These are phyloP conservation scores for Capsicum chinense DNA, from an alignment of 257 asterid genomes.

Conservation along the genomic window DNA sequence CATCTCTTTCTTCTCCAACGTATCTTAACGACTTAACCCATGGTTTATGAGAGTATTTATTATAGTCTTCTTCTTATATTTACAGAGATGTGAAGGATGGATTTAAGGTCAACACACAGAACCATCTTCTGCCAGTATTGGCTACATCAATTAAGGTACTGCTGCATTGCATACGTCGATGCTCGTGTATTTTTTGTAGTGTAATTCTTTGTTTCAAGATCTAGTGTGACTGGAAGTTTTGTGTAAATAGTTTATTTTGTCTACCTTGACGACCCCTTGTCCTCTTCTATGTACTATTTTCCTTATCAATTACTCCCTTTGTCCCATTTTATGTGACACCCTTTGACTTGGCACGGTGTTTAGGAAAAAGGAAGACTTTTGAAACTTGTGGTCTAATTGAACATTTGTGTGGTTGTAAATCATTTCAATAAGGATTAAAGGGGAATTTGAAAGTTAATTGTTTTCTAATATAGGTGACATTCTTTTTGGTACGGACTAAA, in stretches of 20 bases:
- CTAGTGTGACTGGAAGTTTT: not conserved
- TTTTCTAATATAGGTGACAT: no score
- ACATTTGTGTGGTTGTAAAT: no score
- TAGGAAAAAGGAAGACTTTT: no score
- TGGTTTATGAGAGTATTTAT: not conserved
- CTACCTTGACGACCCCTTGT: not conserved
- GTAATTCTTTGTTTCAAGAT: not conserved
- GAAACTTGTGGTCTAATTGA: no score
- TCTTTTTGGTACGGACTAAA: no score
- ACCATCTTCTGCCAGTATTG: slow-evolving; percentile 86
- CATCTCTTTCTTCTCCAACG: not conserved
- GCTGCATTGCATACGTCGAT: not conserved
- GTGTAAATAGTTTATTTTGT: not conserved
- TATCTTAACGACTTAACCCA: not conserved
- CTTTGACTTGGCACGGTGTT: no score
- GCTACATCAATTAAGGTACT: slow-evolving; percentile 92
- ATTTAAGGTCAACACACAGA: slow-evolving; percentile 82
- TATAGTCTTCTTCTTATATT: slow-evolving; percentile 34
- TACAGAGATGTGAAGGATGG: slow-evolving; percentile 86
- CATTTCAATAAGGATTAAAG: no score
- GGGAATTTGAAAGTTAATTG: no score
- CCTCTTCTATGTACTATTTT: not conserved
- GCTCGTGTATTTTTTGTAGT: not conserved
- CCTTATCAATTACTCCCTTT: not conserved
- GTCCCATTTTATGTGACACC: no score